Conservation (phyloP, 139 green algal species). For the Coelastrella sp. region DNA sequence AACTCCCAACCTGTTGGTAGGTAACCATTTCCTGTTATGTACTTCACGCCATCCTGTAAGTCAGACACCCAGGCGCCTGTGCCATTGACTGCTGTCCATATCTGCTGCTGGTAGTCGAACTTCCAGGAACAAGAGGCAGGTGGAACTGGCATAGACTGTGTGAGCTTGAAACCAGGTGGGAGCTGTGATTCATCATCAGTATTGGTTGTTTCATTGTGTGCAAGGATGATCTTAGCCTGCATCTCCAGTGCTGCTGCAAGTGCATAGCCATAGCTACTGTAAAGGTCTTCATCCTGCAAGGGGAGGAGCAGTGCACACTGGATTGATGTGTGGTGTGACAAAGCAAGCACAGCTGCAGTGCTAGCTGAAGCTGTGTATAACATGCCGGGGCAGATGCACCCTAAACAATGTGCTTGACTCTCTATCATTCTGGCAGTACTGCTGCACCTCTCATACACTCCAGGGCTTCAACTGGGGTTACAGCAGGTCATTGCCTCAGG, state of each 20-base stretch:
- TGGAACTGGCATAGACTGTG: constrained; percentile 9
- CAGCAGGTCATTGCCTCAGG: too few species aligned
- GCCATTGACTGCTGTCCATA: constrained; percentile 9
- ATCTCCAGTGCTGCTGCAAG: constrained; percentile 41
- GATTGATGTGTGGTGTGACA: too few species aligned
- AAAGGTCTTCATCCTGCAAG: constrained; percentile 33
- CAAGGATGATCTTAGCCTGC: constrained; percentile 29
- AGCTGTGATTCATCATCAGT: neutral
- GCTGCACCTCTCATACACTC: too few species aligned
- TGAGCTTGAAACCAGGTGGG: constrained; percentile 20
- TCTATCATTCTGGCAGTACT: too few species aligned
- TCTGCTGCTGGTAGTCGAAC: constrained; percentile 32
- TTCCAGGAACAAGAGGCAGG: neutral
- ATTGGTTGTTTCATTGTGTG: neutral
- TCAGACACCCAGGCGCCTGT: constrained; percentile 6
- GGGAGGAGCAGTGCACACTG: too few species aligned
- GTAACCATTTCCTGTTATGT: constrained; percentile 10
- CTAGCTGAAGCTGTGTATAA: too few species aligned
- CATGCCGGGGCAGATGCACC: too few species aligned
- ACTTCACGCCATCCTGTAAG: constrained; percentile 33
- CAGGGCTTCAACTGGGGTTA: too few species aligned
- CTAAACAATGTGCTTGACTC: too few species aligned
- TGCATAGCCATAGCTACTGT: neutral
- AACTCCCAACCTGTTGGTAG: constrained; percentile 28
- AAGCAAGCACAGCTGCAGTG: too few species aligned